Evolutionary conservation across 768 basidiomycete genomes (phyloP), one percentile per base, ranked within the genome.

Genomic region (Boletus tylopilopsis): DNA sequence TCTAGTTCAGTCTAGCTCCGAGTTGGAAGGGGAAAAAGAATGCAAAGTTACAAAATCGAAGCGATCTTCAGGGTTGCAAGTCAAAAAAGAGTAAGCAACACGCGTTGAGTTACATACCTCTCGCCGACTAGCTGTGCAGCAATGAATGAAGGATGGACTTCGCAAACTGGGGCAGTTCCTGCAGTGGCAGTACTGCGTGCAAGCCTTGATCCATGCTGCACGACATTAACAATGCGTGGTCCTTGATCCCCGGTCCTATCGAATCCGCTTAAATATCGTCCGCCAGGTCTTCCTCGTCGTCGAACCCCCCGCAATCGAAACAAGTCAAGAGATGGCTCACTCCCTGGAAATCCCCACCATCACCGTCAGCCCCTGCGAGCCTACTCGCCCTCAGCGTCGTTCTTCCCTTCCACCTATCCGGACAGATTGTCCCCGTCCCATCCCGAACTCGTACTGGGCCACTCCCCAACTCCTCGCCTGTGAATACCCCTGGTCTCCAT

Each of bases 381-480:
- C 12, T 10, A 24, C 45, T 51, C 37, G 22, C 8, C 52, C 53
- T 5, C 56, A 51, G 5, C 61, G 59, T 5, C 59, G 56, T 34
- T 52, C 62, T 2, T 64, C 61, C 0, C 56, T 64, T 0, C 45
- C 62, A 0, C 53, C 49, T 46, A 42, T 59, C 41, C 15, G 32
- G 53, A 52, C 57, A 0, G 44, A 52, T 36, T 54, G 44, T n/a
- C 63, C 69, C 0, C 80, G 84, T 1, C 87, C 87, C 24, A 82
- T 90, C 61, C 85, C 85, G n/a, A 90, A 90, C 68, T 87, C 84
- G 0, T 90, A 90, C 71, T 90, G 88, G 88, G 87, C 86, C 0
- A 88, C 86, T 0, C 75, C 82, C 0, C 68, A 74, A 11, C 76
- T 90, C 30, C 74, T 89, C 47, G 88, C 87, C 0, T 89, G 86